These are phyloP conservation scores for Glarea lozoyensis DNA, from an alignment of 495 filamentous ascomycete species.

Conservation along the genomic window DNA sequence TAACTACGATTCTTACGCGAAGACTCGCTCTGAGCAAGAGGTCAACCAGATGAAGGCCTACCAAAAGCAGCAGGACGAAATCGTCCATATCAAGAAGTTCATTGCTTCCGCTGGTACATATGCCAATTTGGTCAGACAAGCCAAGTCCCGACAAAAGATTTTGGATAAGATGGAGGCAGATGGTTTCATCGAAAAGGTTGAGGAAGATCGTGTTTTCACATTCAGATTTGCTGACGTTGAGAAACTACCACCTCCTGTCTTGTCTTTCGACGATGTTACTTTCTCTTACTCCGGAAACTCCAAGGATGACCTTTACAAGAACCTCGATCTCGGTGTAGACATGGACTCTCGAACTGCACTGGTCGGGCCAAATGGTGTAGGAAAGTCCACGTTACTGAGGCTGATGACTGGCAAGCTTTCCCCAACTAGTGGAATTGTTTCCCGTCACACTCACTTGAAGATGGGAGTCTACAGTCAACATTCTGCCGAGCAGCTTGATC, in stretches of 20 bases:
- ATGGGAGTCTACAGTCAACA: conserved; percentile 96
- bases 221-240: conserved; percentile 99
- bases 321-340: conserved; percentile 96
- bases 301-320: conserved; percentile 88
- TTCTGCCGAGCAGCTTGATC: conserved; percentile 93
- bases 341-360: conserved; percentile 98
- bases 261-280: conserved; percentile 93
- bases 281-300: conserved; percentile 93
- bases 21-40: conserved; percentile 92
- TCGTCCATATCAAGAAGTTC: conserved; percentile 99
- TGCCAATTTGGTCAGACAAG: conserved; percentile 96
- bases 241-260: conserved; percentile 91
- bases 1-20: conserved; percentile 98
- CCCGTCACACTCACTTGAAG: conserved; percentile 95
- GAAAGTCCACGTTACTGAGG: conserved; percentile 96
- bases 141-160: conserved; percentile 99
- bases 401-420: conserved; percentile 96
- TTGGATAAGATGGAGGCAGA: conserved; percentile 99
- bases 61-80: conserved; percentile 98
- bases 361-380: conserved; percentile 98
- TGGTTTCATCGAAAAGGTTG: conserved; percentile 89
- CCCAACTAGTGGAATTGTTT: conserved; percentile 71
- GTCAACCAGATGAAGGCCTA: conserved; percentile 98
- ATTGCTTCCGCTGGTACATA: conserved; percentile 99
- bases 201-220: conserved; percentile 81